Conservation (phyloP, 2,329 filamentous ascomycete genomes). For the Juglanconis oblonga region DNA sequence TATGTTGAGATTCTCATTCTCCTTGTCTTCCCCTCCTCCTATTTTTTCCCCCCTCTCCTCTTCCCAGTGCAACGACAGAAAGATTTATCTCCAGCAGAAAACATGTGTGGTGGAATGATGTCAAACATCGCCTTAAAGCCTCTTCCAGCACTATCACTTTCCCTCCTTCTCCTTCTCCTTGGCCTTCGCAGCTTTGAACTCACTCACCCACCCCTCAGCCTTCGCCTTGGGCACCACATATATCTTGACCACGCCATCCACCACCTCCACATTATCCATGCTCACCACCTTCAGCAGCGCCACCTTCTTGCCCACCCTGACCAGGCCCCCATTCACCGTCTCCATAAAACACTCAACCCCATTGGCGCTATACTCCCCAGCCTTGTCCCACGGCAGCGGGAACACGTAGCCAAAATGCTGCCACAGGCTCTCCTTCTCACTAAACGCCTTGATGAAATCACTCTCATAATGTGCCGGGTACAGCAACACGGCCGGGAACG, state of each 20-base stretch:
- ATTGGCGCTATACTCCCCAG: slow-evolving; percentile 60
- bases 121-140: background rate
- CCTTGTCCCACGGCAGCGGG: slow-evolving; percentile 80
- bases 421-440: slow-evolving; percentile 69
- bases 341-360: slow-evolving; percentile 87
- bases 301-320: slow-evolving; percentile 88
- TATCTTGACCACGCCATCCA: slow-evolving; percentile 80
- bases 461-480: slow-evolving; percentile 81
- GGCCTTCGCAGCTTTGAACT: slow-evolving; percentile 75
- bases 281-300: slow-evolving; percentile 70
- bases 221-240: slow-evolving; percentile 74
- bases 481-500: slow-evolving; percentile 76
- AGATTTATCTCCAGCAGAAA: too few relatives aligned
- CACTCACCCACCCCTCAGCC: slow-evolving; percentile 73
- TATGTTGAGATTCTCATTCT: too few relatives aligned
- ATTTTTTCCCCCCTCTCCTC: too few relatives aligned
- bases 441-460: slow-evolving; percentile 87
- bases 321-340: slow-evolving; percentile 72
- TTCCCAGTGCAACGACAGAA: too few relatives aligned
- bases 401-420: slow-evolving; percentile 85
- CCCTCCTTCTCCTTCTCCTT: slow-evolving; percentile 37
- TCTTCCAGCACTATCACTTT: background rate
- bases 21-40: too few relatives aligned
- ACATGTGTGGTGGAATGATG: too few relatives aligned
- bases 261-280: slow-evolving; percentile 77